Conservation (phyloP, 257 asterid genomes). For the Petrea volubilis region DNA sequence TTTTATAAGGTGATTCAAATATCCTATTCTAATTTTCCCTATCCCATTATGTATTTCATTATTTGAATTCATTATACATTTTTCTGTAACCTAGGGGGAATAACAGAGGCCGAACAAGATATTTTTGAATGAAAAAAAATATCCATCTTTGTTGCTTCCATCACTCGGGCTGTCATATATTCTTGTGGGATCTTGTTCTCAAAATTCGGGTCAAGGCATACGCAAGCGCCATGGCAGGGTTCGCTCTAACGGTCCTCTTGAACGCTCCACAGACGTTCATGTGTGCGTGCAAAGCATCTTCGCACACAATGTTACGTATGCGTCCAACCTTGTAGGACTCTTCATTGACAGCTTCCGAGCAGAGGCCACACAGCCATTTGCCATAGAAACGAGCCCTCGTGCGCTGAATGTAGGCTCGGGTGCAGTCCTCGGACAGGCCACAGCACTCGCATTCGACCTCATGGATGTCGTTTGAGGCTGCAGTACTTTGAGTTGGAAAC, state of each 20-base stretch:
- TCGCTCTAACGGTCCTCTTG: slow-evolving; percentile 36
- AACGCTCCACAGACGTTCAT: slow-evolving; percentile 38
- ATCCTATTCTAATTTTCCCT: too few species aligned
- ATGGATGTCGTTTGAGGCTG: slow-evolving; percentile 24
- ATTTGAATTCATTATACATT: too few species aligned
- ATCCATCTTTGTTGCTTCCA: too few species aligned
- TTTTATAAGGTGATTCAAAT: too few species aligned
- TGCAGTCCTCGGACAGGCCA: slow-evolving; percentile 49
- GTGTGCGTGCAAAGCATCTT: slow-evolving; percentile 46
- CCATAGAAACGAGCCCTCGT: slow-evolving; percentile 53
- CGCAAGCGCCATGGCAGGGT: slow-evolving; percentile 51
- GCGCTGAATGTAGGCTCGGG: slow-evolving; percentile 31
- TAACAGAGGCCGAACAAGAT: too few species aligned
- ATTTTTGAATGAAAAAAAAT: too few species aligned
- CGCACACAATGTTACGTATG: slow-evolving; percentile 31
- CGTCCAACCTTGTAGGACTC: slow-evolving; percentile 49
- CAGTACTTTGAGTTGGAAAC: slow-evolving; percentile 32
- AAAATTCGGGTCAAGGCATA: slow-evolving; percentile 46
- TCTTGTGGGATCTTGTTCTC: slow-evolving; percentile 28
- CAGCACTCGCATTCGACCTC: slow-evolving; percentile 52
- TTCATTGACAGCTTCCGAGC: slow-evolving; percentile 50
- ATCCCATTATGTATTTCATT: too few species aligned
- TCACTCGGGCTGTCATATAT: neutral
- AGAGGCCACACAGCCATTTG: slow-evolving; percentile 52
- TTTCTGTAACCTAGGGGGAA: too few species aligned